Evolutionary conservation across 352 stramenopile genomes (phyloP).

Genomic region (Globisporangium cylindrosporum): DNA sequence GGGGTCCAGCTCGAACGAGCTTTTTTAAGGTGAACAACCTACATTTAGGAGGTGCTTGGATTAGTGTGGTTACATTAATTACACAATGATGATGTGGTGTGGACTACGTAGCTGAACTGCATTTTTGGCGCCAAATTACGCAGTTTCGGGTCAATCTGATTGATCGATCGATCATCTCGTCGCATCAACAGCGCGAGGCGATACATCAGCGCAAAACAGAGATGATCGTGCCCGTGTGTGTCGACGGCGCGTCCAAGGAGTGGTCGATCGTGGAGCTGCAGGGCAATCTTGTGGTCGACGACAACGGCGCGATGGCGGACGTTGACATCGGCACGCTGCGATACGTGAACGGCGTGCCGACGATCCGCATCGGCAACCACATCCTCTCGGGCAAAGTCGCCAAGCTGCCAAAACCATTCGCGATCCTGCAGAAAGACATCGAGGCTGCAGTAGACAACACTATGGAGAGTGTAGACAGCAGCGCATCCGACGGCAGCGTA

Average conservation of each 20-base stretch:
- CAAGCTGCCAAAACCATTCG: constrained; percentile 71
- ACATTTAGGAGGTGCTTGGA: not conserved
- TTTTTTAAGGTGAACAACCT: not conserved
- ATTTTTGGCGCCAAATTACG: not conserved
- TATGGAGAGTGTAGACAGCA: not conserved
- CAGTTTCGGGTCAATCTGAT: not conserved
- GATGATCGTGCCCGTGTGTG: constrained; percentile 70
- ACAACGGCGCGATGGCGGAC: constrained; percentile 27
- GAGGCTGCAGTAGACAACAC: not conserved
- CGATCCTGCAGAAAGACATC: constrained; percentile 60
- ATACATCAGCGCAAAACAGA: not conserved
- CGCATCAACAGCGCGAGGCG: not conserved
- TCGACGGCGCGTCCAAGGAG: constrained; percentile 60
- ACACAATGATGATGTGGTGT: not conserved
- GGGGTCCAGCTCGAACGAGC: not conserved
- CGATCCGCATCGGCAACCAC: constrained; percentile 83
- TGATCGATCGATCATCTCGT: not conserved
- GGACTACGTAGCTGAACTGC: not conserved
- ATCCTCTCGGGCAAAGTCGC: constrained; percentile 68
- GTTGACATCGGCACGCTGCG: constrained; percentile 67
- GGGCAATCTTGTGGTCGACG: constrained; percentile 56
- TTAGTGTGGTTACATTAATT: not conserved
- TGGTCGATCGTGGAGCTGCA: constrained; percentile 87
- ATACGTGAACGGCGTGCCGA: constrained; percentile 62
- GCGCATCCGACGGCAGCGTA: too few species aligned